Conservation (phyloP, 495 filamentous ascomycete genomes). For the Xylaria palmicola region DNA sequence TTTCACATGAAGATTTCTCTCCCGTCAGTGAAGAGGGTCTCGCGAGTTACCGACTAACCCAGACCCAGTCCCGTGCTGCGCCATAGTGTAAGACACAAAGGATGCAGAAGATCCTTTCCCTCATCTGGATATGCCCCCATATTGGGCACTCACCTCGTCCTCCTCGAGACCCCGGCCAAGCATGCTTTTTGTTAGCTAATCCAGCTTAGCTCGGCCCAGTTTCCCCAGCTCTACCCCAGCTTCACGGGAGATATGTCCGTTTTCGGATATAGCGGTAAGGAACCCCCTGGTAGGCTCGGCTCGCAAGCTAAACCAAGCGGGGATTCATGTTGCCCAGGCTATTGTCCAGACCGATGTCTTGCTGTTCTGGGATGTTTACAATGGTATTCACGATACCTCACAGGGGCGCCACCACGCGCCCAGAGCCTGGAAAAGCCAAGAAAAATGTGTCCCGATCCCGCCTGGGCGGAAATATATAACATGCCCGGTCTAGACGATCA, state of each 20-base stretch:
- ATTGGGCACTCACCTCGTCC: constrained; percentile 8
- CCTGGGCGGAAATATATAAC: not conserved
- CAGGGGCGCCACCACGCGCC: constrained; percentile 3
- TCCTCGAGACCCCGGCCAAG: not conserved
- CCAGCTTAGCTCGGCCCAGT: not conserved
- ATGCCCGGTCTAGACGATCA: not conserved
- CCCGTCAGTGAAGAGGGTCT: not conserved
- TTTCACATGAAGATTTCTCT: constrained; percentile 8
- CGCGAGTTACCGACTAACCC: constrained; percentile 5
- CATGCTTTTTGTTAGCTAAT: not conserved
- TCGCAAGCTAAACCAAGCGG: constrained; percentile 7
- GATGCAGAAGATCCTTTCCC: constrained; percentile 5
- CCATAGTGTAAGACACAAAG: not conserved
- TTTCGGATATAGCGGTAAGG: not conserved
- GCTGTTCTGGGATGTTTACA: not conserved
- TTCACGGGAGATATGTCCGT: not conserved
- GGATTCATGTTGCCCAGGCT: not conserved
- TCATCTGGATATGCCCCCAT: constrained; percentile 11
- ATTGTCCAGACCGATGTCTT: not conserved
- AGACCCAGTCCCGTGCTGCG: not conserved
- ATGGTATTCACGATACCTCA: not conserved
- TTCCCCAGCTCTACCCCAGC: constrained; percentile 6
- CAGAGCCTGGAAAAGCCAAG: constrained; percentile 1
- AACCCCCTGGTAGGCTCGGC: not conserved
- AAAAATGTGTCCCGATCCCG: not conserved